A percentile compares a stretch with the other conserved stretches of the same genome.
Conservation (phyloP, 2,329 filamentous ascomycete genomes). For the Phyllosticta ampelicida region DNA sequence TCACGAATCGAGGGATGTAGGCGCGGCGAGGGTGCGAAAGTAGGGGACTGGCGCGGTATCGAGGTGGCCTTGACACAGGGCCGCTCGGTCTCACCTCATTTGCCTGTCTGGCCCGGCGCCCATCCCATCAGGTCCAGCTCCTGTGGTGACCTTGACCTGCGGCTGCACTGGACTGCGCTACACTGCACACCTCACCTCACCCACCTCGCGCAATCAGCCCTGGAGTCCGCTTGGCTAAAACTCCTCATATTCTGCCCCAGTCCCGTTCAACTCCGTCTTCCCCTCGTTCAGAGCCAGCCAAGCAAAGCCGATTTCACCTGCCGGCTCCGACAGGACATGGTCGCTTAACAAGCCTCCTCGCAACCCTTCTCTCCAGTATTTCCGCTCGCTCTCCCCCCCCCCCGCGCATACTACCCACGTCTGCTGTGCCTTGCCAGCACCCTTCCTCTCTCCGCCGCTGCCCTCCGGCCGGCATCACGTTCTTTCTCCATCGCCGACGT, state of each 20-base stretch:
- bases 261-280: neutral
- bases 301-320: neutral
- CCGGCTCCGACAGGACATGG: neutral
- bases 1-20: neutral
- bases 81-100: neutral
- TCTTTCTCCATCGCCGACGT: neutral
- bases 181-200: neutral
- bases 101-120: neutral
- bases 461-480: conserved; percentile 5
- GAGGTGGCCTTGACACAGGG: conserved; percentile 8
- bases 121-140: too few relatives aligned
- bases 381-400: neutral
- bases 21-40: neutral
- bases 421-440: neutral
- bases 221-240: neutral
- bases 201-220: neutral
- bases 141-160: too few relatives aligned
- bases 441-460: conserved; percentile 1
- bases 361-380: neutral
- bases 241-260: neutral
- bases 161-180: neutral
- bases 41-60: neutral
- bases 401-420: neutral
- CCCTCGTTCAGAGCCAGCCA: neutral
- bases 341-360: conserved; percentile 5